phyloP scores from a whole-genome alignment of 192 early-diverging fungal genomes.

The Coemansia asiatica region DNA sequence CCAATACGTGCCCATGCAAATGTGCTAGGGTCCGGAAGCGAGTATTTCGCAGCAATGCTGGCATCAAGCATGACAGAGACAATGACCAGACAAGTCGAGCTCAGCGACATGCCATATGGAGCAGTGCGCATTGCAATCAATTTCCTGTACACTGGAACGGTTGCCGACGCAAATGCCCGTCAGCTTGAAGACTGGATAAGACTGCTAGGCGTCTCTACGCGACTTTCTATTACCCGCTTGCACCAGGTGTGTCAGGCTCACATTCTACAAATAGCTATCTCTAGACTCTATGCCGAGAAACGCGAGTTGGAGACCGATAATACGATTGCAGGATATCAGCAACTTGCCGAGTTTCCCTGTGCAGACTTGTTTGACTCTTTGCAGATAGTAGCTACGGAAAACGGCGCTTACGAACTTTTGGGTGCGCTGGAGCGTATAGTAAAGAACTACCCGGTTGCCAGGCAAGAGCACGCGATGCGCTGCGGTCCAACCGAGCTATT shows the following conservation, averaged over 20 bases:
- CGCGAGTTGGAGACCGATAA: background rate
- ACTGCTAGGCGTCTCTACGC: conserved; percentile 33
- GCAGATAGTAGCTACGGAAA: conserved; percentile 22
- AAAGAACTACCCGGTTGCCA: conserved; percentile 29
- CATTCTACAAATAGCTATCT: conserved; percentile 18
- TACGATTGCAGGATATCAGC: background rate
- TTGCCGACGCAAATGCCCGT: conserved; percentile 17
- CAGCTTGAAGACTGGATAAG: conserved; percentile 34
- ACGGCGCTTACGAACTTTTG: conserved; percentile 34
- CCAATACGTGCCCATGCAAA: conserved; percentile 37
- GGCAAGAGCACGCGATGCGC: conserved; percentile 37
- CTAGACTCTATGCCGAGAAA: background rate
- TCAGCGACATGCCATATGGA: conserved; percentile 47
- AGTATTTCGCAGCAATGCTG: conserved; percentile 49
- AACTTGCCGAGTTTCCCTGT: conserved; percentile 21
- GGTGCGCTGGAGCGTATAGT: conserved; percentile 31
- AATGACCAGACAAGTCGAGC: conserved; percentile 25
- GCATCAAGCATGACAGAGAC: conserved; percentile 43
- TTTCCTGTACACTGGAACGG: conserved; percentile 30
- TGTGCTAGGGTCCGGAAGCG: conserved; percentile 45
- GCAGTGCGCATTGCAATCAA: conserved; percentile 40
- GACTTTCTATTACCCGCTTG: conserved; percentile 41
- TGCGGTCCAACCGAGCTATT: conserved; percentile 2
- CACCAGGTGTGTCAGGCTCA: conserved; percentile 38
- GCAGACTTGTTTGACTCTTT: conserved; percentile 19